phyloP scores from a whole-genome alignment of 192 early-diverging fungal species.

The Dissophora globulifera region DNA sequence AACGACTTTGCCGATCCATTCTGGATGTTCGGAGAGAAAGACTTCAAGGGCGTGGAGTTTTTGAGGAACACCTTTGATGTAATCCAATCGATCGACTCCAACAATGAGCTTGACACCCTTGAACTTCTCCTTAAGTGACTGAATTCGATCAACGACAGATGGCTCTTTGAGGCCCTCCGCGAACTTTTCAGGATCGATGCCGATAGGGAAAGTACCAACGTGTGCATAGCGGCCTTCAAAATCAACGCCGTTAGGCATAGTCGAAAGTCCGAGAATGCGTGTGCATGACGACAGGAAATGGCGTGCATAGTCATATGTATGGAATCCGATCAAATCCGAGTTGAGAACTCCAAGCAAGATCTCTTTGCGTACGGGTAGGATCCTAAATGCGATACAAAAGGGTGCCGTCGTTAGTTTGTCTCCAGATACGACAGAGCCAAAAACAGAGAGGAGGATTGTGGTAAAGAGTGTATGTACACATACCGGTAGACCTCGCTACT shows the following conservation, averaged over 20 bases:
- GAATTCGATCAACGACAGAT: constrained; percentile 79
- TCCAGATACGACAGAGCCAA: too few species aligned
- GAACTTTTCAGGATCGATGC: constrained; percentile 97
- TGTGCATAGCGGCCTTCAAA: constrained; percentile 93
- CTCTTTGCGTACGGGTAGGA: constrained; percentile 93
- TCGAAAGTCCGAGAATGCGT: constrained; percentile 92
- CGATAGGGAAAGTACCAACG: constrained; percentile 99
- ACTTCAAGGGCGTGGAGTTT: constrained; percentile 97
- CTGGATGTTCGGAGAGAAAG: constrained; percentile 87
- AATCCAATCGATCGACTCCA: constrained; percentile 98
- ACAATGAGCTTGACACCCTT: constrained; percentile 90
- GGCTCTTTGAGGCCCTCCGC: constrained; percentile 80
- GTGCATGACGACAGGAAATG: constrained; percentile 98
- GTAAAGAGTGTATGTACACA: not conserved
- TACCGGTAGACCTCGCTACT: constrained; percentile 95
- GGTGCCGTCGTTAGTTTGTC: too few species aligned
- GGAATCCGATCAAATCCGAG: constrained; percentile 97
- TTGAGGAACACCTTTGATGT: constrained; percentile 99
- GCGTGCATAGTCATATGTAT: constrained; percentile 99
- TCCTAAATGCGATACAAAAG: too few species aligned
- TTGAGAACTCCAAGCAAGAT: constrained; percentile 93
- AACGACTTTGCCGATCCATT: constrained; percentile 94
- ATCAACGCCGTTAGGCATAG: constrained; percentile 94
- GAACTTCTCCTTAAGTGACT: constrained; percentile 84
- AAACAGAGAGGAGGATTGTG: not conserved